These are phyloP conservation scores for Fusarium pseudonygamai DNA, from an alignment of 2,329 filamentous ascomycete species.

Conservation along the genomic window DNA sequence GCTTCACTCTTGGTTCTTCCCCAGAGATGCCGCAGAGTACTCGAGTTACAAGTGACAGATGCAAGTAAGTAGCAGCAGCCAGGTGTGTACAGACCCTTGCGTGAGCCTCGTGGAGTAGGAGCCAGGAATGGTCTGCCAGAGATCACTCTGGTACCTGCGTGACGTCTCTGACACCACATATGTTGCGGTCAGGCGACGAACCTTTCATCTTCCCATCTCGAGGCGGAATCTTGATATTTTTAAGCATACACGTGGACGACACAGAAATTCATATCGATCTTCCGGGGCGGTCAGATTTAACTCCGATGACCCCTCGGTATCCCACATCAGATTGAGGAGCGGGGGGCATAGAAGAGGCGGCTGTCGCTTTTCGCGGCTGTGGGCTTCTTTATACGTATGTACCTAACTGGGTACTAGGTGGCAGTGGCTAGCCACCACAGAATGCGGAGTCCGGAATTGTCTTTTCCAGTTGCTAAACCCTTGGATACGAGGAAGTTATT, in stretches of 20 bases:
- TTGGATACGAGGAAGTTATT: background rate
- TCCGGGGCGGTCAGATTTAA: slow-evolving; percentile 7
- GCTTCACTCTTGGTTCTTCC: slow-evolving; percentile 13
- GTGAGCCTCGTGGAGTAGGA: slow-evolving; percentile 40
- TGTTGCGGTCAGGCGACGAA: slow-evolving; percentile 13
- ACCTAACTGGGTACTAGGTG: background rate
- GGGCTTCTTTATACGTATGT: slow-evolving; percentile 9
- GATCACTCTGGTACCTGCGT: slow-evolving; percentile 41
- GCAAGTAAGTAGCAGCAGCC: slow-evolving; percentile 28
- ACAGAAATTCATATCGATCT: slow-evolving; percentile 7
- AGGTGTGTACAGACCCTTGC: slow-evolving; percentile 39
- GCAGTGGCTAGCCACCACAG: background rate
- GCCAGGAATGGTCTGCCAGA: slow-evolving; percentile 22
- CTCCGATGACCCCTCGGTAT: slow-evolving; percentile 26
- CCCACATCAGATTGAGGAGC: slow-evolving; percentile 1
- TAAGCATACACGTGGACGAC: slow-evolving; percentile 8
- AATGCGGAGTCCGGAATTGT: slow-evolving; percentile 11
- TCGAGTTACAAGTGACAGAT: slow-evolving; percentile 28
- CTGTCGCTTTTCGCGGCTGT: slow-evolving; percentile 42
- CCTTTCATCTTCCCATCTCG: background rate
- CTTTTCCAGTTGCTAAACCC: background rate
- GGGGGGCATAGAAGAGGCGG: slow-evolving; percentile 8
- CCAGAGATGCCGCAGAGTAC: slow-evolving; percentile 23
- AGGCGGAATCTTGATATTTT: background rate
- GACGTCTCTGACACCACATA: slow-evolving; percentile 37